Base-by-base conservation (phyloP, 2,329 filamentous ascomycete species). In the Allantophomopsis cytisporea region DNA sequence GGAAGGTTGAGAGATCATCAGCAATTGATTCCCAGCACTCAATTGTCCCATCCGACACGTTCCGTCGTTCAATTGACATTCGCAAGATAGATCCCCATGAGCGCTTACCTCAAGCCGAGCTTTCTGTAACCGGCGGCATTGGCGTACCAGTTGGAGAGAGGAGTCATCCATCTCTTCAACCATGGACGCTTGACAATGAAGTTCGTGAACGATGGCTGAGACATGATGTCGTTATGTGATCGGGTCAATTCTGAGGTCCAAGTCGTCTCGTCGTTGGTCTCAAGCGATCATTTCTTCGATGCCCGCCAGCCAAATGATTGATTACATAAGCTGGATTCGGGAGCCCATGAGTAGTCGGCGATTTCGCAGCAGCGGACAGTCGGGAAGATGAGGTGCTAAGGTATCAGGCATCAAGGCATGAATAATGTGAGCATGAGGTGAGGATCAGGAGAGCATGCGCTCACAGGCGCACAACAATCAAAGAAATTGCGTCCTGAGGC, bases 41-140 rank as follows among this genome's bases (percentile, higher is more conserved):
- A n/a, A 14, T 39, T 11, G 5, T 16, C 16, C 32, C 12, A 15
- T 35, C 21, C 38, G 28, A 15, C 14, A 20, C 2, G 16, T 8
- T 13, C 11, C 23, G 23, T 28, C 23, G 3, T 28, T 28, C 23
- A 28, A 28, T 28, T 28, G 23, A 28, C 23, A 28, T 28, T 28
- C 23, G 5, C 7, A 28, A 28, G 23, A 4, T 28, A 10, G 23
- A 31, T 20, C 28, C 23, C 31, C 14, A 17, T 31, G 16, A 37
- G 13, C 32, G 43, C 65, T 61, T 81, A 94, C 87, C 73, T 83
- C 65, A 95, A 72, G 57, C 89, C 89, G 57, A 95, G 72, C 75
- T 89, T 77, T 66, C 87, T 82, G 75, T 95, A 94, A 60, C 89
- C 89, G 54, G 88, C 74, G 54, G 86, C 82, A 60, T 89, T 81